Evolutionary conservation across 2,329 filamentous ascomycete genomes (phyloP).

Genomic region (Orbilia ellipsospora): DNA sequence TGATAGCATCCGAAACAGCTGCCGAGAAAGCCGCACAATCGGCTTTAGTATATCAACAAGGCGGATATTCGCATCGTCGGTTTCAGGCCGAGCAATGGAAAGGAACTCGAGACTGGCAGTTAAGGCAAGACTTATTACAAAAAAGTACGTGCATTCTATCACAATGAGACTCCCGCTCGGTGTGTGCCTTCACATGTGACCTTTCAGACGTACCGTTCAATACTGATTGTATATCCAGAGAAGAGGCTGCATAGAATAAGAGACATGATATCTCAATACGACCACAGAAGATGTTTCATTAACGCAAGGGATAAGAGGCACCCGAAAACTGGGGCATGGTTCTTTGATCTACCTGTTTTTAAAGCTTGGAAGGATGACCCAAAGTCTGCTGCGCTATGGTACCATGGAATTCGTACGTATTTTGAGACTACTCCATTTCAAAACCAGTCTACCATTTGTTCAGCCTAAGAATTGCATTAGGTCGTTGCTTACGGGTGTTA

Average conservation of each 20-base stretch:
- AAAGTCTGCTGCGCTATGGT: constrained; percentile 53
- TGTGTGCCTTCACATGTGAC: not conserved
- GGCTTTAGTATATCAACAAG: constrained; percentile 35
- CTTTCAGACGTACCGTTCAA: not conserved
- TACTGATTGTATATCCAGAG: constrained; percentile 11
- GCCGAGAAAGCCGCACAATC: constrained; percentile 27
- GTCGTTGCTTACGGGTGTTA: no score
- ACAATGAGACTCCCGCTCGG: not conserved
- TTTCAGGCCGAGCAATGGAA: constrained; percentile 35
- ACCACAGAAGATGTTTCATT: constrained; percentile 47
- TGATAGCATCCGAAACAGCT: constrained; percentile 44
- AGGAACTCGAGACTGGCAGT: constrained; percentile 18
- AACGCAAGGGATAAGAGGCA: constrained; percentile 39
- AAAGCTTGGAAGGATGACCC: constrained; percentile 29
- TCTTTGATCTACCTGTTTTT: constrained; percentile 48
- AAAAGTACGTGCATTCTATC: constrained; percentile 22
- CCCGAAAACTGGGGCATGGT: constrained; percentile 54
- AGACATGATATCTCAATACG: constrained; percentile 51
- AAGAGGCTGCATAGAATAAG: constrained; percentile 25
- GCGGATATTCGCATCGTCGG: constrained; percentile 15
- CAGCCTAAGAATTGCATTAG: not conserved
- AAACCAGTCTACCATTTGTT: not conserved
- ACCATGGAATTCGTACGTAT: constrained; percentile 54
- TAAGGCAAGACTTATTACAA: constrained; percentile 16
- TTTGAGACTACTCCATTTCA: no score